Conservation (phyloP, 495 filamentous ascomycete genomes). For the Xylaria palmicola region DNA sequence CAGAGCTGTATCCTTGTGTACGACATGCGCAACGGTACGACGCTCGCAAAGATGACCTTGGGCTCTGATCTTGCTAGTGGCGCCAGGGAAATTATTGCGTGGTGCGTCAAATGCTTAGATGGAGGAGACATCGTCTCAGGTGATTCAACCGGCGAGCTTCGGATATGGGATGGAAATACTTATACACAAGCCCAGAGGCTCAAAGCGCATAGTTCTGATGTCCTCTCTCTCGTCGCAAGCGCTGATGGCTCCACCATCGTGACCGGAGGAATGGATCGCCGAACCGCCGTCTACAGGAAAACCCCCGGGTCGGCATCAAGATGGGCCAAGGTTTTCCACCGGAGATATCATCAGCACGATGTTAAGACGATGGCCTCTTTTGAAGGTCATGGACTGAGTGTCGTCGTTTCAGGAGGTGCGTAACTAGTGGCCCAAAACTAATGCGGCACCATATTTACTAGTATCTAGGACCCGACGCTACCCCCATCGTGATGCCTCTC, state of each 20-base stretch:
- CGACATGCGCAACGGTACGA: slow-evolving; percentile 74
- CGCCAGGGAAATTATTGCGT: slow-evolving; percentile 82
- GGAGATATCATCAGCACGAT: slow-evolving; percentile 84
- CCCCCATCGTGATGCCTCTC: slow-evolving; percentile 76
- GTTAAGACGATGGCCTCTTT: slow-evolving; percentile 93
- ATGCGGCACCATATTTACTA: slow-evolving; percentile 32
- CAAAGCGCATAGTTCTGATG: slow-evolving; percentile 83
- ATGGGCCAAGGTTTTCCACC: slow-evolving; percentile 83
- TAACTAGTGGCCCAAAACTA: slow-evolving; percentile 8
- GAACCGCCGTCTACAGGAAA: slow-evolving; percentile 75
- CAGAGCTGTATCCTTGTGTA: slow-evolving; percentile 90
- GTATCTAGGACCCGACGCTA: slow-evolving; percentile 73
- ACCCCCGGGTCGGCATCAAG: slow-evolving; percentile 56
- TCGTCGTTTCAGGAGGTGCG: slow-evolving; percentile 89
- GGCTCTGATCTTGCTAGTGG: slow-evolving; percentile 73
- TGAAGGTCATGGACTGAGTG: slow-evolving; percentile 76
- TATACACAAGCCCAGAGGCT: slow-evolving; percentile 84
- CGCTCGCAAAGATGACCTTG: slow-evolving; percentile 77
- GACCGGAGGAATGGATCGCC: slow-evolving; percentile 86
- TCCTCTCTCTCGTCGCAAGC: slow-evolving; percentile 77
- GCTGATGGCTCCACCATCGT: slow-evolving; percentile 80
- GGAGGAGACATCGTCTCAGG: slow-evolving; percentile 91
- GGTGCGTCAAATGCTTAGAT: slow-evolving; percentile 83
- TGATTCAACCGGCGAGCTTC: slow-evolving; percentile 88
- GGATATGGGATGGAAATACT: slow-evolving; percentile 90